Evolutionary conservation across 2,329 filamentous ascomycete species (phyloP).

Genomic region (Aureobasidium leucospermi): DNA sequence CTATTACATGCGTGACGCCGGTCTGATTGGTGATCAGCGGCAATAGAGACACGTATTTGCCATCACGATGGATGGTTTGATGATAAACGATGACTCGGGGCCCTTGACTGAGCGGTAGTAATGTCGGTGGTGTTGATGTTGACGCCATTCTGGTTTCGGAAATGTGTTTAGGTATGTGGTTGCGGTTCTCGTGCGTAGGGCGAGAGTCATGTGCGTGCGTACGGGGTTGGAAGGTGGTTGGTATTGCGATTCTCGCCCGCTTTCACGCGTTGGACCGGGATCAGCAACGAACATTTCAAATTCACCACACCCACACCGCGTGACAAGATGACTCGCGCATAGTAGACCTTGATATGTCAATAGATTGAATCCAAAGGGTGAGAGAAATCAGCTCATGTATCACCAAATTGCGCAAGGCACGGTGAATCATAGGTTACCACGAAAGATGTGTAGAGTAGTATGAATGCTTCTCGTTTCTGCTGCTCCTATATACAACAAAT

Average conservation of each 20-base stretch:
- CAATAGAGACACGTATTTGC: constrained; percentile 53
- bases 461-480: not conserved
- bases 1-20: constrained; percentile 70
- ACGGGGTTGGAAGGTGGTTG: not conserved
- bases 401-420: no score
- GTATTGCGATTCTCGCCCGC: not conserved
- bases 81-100: constrained; percentile 51
- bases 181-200: not conserved
- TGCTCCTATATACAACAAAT: not conserved
- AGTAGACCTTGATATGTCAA: not conserved
- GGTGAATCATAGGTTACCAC: no score
- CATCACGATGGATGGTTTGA: constrained; percentile 54
- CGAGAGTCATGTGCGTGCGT: not conserved
- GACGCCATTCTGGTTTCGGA: not conserved
- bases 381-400: not conserved
- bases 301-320: not conserved
- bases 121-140: not conserved
- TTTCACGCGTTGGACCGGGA: not conserved
- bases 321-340: not conserved
- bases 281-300: constrained; percentile 1
- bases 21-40: constrained; percentile 54
- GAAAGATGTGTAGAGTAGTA: not conserved
- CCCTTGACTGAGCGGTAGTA: constrained; percentile 21
- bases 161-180: not conserved
- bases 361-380: not conserved